phyloP scores from a whole-genome alignment of 106 monocot species.

The Dendrobium chrysotoxum region DNA sequence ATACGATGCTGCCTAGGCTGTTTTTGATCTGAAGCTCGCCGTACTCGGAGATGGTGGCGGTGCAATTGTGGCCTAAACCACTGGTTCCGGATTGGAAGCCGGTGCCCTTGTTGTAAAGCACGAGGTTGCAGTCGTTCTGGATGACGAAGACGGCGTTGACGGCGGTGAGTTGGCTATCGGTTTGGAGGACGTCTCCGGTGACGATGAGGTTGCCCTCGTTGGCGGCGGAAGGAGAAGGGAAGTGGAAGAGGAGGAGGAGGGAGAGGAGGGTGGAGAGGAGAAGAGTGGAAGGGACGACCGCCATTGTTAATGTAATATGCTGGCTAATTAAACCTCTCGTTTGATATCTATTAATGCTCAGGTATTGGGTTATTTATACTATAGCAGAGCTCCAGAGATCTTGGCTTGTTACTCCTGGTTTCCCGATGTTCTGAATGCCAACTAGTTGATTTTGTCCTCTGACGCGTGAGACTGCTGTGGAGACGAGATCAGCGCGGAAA shows the following conservation, averaged over 20 bases:
- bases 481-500: too few relatives aligned
- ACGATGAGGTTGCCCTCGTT: constrained; percentile 14
- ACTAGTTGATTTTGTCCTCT: too few relatives aligned
- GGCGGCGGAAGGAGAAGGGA: not conserved
- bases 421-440: too few relatives aligned
- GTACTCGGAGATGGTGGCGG: not conserved
- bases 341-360: too few relatives aligned
- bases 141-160: constrained; percentile 9
- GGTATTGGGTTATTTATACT: too few relatives aligned
- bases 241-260: not conserved
- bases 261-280: not conserved
- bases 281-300: not conserved
- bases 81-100: constrained; percentile 8
- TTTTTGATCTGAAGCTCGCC: not conserved
- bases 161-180: constrained; percentile 9
- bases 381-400: too few relatives aligned
- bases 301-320: not conserved
- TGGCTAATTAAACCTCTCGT: not conserved
- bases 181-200: constrained; percentile 12
- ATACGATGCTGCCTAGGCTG: not conserved
- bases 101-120: not conserved
- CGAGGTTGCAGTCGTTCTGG: constrained; percentile 17
- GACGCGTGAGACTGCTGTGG: too few relatives aligned
- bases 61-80: not conserved
- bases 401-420: too few relatives aligned